These are phyloP conservation scores for Microcyclospora tardicrescens DNA, from an alignment of 2,329 filamentous ascomycete genomes.

Conservation along the genomic window DNA sequence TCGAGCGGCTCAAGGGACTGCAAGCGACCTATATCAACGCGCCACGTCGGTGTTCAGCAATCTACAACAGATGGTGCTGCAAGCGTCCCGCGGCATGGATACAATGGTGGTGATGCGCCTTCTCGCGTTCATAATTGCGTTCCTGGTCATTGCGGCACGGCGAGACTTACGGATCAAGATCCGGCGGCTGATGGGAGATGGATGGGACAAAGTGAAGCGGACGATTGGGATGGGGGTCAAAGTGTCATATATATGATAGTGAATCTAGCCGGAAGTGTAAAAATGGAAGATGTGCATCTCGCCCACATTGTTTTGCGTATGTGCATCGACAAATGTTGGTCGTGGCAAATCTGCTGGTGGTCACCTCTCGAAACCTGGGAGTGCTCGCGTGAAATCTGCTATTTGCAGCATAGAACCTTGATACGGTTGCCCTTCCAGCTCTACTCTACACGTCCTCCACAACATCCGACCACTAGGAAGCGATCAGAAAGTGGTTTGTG, in stretches of 20 bases:
- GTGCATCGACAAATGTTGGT: too few species aligned
- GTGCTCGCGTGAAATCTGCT: too few species aligned
- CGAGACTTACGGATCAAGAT: constrained; percentile 63
- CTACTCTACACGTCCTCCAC: too few species aligned
- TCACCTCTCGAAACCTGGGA: too few species aligned
- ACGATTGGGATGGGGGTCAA: constrained; percentile 96
- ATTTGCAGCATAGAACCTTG: too few species aligned
- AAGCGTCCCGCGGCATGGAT: constrained; percentile 39
- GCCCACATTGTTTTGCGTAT: too few species aligned
- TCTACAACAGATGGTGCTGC: constrained; percentile 26
- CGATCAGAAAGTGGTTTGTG: constrained; percentile 75
- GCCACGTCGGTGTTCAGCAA: constrained; percentile 29
- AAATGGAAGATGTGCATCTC: too few species aligned
- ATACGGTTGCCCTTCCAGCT: too few species aligned
- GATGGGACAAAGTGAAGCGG: constrained; percentile 68
- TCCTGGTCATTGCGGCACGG: constrained; percentile 64
- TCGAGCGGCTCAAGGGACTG: constrained; percentile 5
- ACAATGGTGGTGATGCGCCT: constrained; percentile 42
- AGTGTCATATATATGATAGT: constrained; percentile 73
- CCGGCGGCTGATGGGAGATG: constrained; percentile 51
- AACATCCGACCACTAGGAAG: too few species aligned
- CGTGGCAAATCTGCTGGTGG: too few species aligned
- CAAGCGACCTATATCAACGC: constrained; percentile 12
- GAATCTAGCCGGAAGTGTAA: too few species aligned
- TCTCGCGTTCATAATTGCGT: constrained; percentile 65